Evolutionary conservation across 2,329 filamentous ascomycete species (phyloP), one percentile per base, ranked within the genome.

Genomic region (Knoxdaviesia proteae): DNA sequence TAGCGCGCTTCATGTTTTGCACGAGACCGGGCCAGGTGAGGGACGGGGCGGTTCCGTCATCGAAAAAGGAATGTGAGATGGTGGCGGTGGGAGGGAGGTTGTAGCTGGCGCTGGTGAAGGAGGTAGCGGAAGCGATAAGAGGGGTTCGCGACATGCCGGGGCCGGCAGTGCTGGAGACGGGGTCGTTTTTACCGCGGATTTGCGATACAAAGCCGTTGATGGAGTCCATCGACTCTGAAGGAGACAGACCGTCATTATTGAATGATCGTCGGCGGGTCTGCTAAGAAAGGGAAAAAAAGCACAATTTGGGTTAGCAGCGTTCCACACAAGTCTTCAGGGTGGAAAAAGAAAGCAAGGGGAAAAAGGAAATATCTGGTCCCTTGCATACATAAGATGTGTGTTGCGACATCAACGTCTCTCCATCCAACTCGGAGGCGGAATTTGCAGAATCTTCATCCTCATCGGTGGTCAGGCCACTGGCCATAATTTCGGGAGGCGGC

Each of bases 11-110:
- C 83, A 96, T 96, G 54, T 94, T 93, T 45, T 87, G 77, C 5
- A 96, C 79, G 43, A 98, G 74, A 20, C 80, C 69, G 52, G 80
- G 84, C 90, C 90, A 98, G 7, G 84, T 92, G 40, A 94, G 64
- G 6, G 83, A 77, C 7, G 82, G 71, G 4, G 78, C 76, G 40
- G 76, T 74, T n/a, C 79, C 78, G 55, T 94, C 86, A 51, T 96
- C 87, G 53, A 94, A 90, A 61, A 94, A 93, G 41, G 82, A 84
- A 46, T 77, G 77, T 34, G 84, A 81, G 46, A 86, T 73, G 5
- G 67, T 69, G 29, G 71, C 66, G 33, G 70, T 69, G 31, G 68
- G 65, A 1, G 71, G 71, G 1, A 74, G 59, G 48, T 67, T 71
- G 52, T 73, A 74, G 6, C 64, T 64, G 6, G 65, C 63, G 49